A percentile compares a stretch with the other conserved stretches of the same genome.
Evolutionary conservation across 345 rosid species (phyloP).

Genomic region (Brassica nigra): DNA sequence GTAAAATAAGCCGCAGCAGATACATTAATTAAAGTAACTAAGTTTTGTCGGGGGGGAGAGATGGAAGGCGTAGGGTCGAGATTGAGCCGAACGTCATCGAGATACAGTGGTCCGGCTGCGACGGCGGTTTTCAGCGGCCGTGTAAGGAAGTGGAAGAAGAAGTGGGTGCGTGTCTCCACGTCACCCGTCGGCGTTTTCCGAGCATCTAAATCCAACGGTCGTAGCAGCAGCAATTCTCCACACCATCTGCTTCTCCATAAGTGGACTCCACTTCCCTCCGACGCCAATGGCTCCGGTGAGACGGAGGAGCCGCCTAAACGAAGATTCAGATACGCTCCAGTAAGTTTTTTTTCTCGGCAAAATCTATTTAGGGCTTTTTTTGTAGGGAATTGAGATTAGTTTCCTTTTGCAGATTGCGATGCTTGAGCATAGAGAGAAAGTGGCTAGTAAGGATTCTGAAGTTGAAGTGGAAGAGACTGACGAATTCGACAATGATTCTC

Average conservation of each 20-base stretch:
- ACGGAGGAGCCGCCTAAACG: slow-evolving; percentile 71
- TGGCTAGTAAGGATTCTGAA: slow-evolving; percentile 44
- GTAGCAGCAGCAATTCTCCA: slow-evolving; percentile 35
- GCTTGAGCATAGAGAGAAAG: slow-evolving; percentile 61
- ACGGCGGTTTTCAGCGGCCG: slow-evolving; percentile 83
- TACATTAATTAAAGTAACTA: slow-evolving; percentile 12
- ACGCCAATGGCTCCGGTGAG: slow-evolving; percentile 44
- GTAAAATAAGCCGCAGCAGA: not conserved
- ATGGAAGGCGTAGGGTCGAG: slow-evolving; percentile 95
- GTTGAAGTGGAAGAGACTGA: slow-evolving; percentile 42
- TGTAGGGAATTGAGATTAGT: not conserved
- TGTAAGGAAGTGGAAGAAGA: slow-evolving; percentile 96
- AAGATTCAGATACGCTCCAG: slow-evolving; percentile 89
- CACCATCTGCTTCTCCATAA: slow-evolving; percentile 76
- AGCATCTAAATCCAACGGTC: slow-evolving; percentile 56
- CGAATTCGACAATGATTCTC: slow-evolving; percentile 37
- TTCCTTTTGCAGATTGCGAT: slow-evolving; percentile 59
- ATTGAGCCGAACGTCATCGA: slow-evolving; percentile 77
- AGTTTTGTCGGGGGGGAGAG: not conserved
- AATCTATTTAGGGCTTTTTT: slow-evolving; percentile 14
- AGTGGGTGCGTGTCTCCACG: slow-evolving; percentile 86
- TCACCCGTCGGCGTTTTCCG: slow-evolving; percentile 43
- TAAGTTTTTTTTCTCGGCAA: slow-evolving; percentile 33
- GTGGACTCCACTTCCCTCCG: slow-evolving; percentile 81
- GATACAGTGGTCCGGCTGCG: slow-evolving; percentile 66